Base-by-base conservation (phyloP, 176 grass and related monocot species). In the Hordeum marinum region DNA sequence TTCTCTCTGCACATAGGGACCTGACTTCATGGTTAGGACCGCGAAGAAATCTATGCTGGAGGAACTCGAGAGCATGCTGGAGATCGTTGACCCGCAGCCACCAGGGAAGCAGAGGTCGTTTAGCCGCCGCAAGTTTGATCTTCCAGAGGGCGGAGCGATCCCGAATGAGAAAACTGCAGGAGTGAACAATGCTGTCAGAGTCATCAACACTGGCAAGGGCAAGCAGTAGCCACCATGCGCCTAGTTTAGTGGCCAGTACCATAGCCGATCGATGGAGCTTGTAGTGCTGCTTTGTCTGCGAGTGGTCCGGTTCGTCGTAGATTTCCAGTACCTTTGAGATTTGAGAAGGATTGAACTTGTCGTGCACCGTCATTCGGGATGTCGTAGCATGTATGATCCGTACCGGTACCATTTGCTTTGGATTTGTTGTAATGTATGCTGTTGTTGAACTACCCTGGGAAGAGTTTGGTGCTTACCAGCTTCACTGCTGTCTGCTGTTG, bases 1-100 rank as follows among this genome's bases (percentile, higher is more conserved):
- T 63, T 12, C 29, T 76, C 4, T 9, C 61, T 34, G 48, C 54
- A 21, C 0, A 9, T 37, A 95, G 95, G 93, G 91, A 75, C 96
- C 93, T 21, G 96, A 98, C 84, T 94, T 90, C 55, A 95, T 98
- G 96, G 96, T 98, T 24, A 79, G 96, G 57, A 80, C 81, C 1
- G 81, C 89, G 1, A 98, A 92, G 87, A 98, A 87, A 66, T 92
- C 93, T 55, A 98, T 98, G 93, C 61, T 98, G 1, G 86, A 92
- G 9, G 96, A 99, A 73, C 93, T 96, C 1, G 94, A 99, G 76
- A 86, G 84, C 5, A 96, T 99, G 84, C 83, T 96, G 36, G 96
- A 99, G 26, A 80, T 89, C 23, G 91, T 98, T 34, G 93, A 99
- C 58, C 90, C 96, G 42, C 93, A 99, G 76, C 91, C 89, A 26